These are phyloP conservation scores for Cordyceps cateniannulata DNA, from an alignment of 2,329 filamentous ascomycete species.

Conservation along the genomic window DNA sequence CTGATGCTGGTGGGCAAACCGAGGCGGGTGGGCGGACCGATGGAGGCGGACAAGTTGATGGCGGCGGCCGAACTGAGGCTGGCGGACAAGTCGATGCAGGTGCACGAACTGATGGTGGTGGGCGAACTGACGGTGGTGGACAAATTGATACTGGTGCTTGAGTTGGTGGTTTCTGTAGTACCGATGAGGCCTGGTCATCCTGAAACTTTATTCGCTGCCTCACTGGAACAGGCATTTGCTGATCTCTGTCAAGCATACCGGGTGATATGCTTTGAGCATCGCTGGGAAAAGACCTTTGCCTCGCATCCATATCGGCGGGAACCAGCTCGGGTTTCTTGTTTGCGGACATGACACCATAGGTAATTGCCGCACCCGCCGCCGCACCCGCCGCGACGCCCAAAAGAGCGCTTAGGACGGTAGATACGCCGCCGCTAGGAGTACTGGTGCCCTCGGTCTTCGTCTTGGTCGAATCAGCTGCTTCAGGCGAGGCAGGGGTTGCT, in stretches of 20 bases:
- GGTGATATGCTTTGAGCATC: not conserved
- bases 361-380: conserved; percentile 56
- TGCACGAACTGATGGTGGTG: not conserved
- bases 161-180: not conserved
- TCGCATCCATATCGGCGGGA: conserved; percentile 43
- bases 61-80: not conserved
- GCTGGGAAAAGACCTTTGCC: conserved; percentile 12
- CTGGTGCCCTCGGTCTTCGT: not conserved
- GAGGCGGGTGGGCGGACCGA: not conserved
- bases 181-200: not conserved
- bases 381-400: conserved; percentile 50
- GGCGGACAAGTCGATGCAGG: not conserved
- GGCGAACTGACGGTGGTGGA: not conserved
- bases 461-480: not conserved
- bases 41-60: not conserved
- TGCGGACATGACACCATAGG: conserved; percentile 61
- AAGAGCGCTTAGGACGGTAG: conserved; percentile 66
- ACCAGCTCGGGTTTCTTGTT: not conserved
- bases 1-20: no score
- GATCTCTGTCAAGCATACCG: not conserved
- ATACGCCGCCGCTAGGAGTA: not conserved
- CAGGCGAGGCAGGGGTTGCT: not conserved
- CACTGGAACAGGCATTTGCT: not conserved
- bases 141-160: not conserved
- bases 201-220: conserved; percentile 4